These are phyloP conservation scores for Macadamia tetraphylla DNA, from an alignment of 164 flowering plant species.

Conservation along the genomic window DNA sequence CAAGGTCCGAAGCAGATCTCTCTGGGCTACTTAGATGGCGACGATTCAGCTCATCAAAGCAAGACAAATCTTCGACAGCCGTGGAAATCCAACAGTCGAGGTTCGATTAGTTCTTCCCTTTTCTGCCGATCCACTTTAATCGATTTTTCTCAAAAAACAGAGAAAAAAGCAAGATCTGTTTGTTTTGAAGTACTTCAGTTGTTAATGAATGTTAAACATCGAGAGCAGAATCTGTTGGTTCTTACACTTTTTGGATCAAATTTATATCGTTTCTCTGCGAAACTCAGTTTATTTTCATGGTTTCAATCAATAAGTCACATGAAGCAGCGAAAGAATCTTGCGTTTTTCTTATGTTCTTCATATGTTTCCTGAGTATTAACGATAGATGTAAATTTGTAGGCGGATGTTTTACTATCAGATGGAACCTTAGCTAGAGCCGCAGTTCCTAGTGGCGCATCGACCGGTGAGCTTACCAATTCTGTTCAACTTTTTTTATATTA, in stretches of 20 bases:
- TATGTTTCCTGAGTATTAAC: neutral
- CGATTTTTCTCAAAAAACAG: neutral
- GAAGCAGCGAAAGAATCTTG: neutral
- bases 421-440: conserved; percentile 61
- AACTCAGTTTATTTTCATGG: no score
- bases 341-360: neutral
- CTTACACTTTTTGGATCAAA: neutral
- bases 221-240: neutral
- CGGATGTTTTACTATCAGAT: conserved; percentile 41
- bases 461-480: conserved; percentile 39
- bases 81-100: conserved; percentile 94
- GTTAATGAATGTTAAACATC: neutral
- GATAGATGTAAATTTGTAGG: conserved; percentile 30
- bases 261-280: neutral
- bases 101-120: conserved; percentile 25
- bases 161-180: neutral
- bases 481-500: neutral
- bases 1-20: neutral
- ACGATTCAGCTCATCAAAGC: conserved; percentile 46
- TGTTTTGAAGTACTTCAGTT: neutral
- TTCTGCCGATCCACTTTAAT: conserved; percentile 3
- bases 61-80: conserved; percentile 90
- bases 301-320: no score
- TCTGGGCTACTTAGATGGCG: conserved; percentile 29
- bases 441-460: conserved; percentile 94